phyloP scores from a whole-genome alignment of 2,329 filamentous ascomycete species.

The Didymella pomorum region DNA sequence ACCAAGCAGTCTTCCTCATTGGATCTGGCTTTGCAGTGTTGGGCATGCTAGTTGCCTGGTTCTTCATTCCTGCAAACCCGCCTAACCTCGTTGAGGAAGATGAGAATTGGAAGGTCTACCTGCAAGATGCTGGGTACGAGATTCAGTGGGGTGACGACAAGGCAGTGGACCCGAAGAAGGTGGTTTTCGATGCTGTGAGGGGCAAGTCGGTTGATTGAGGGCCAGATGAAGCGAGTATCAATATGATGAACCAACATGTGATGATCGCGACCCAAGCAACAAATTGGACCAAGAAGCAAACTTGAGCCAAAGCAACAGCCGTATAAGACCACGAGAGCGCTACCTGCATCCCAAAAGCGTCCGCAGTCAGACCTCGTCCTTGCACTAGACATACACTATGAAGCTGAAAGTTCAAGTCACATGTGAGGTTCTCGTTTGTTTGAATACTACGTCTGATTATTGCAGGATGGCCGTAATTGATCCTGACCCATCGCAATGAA shows the following conservation, averaged over 20 bases:
- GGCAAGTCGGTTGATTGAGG: conserved; percentile 12
- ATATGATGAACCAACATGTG: neutral
- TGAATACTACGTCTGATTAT: no score
- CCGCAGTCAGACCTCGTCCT: no score
- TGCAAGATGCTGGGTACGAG: conserved; percentile 32
- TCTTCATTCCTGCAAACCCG: conserved; percentile 40
- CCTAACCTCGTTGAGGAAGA: conserved; percentile 41
- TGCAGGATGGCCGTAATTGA: no score
- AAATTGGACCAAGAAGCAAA: neutral
- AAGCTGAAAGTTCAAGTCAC: no score
- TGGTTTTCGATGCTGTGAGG: conserved; percentile 13
- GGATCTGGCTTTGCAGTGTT: conserved; percentile 38
- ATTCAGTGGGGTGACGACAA: conserved; percentile 35
- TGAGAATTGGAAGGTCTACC: conserved; percentile 37
- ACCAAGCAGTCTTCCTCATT: conserved; percentile 38
- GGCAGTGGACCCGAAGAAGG: conserved; percentile 29
- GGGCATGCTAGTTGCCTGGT: conserved; percentile 36
- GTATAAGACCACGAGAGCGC: neutral
- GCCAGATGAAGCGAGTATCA: neutral
- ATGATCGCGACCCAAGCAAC: neutral
- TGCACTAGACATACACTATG: no score
- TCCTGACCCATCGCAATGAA: neutral
- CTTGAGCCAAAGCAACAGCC: neutral
- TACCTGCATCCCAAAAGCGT: neutral
- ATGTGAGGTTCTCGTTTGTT: no score